Conservation (phyloP, 257 asterid genomes). For the Jacaranda copaia region DNA sequence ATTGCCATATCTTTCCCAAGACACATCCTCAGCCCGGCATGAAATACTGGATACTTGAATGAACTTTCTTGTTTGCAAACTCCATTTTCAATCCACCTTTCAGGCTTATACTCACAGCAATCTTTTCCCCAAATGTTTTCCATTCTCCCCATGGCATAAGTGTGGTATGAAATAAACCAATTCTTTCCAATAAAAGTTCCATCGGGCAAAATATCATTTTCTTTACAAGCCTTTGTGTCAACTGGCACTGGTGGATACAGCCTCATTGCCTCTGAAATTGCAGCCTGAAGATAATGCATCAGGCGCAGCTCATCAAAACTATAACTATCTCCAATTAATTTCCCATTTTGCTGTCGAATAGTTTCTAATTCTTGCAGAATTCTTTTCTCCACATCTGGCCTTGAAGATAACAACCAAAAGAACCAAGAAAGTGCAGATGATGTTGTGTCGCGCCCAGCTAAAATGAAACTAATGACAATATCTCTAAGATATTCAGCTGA, state of each 20-base stretch:
- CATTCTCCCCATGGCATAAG: conserved; percentile 93
- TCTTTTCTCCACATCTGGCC: conserved; percentile 51
- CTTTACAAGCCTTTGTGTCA: conserved; percentile 62
- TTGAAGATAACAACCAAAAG: conserved; percentile 74
- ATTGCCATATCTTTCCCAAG: conserved; percentile 94
- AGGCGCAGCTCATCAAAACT: conserved; percentile 71
- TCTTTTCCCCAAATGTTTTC: conserved; percentile 81
- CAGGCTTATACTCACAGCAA: conserved; percentile 79
- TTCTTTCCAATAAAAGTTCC: conserved; percentile 74
- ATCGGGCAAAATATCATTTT: conserved; percentile 74
- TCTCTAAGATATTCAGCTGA: conserved; percentile 75
- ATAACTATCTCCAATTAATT: conserved; percentile 48
- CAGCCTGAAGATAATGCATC: conserved; percentile 91
- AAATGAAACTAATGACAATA: conserved; percentile 78
- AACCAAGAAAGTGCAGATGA: conserved; percentile 91
- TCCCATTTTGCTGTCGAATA: conserved; percentile 38
- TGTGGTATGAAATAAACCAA: conserved; percentile 68
- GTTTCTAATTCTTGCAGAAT: conserved; percentile 58
- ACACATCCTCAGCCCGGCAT: conserved; percentile 91
- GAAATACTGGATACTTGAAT: conserved; percentile 76
- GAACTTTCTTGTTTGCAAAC: conserved; percentile 65
- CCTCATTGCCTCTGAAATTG: conserved; percentile 87
- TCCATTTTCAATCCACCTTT: conserved; percentile 91
- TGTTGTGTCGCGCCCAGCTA: conserved; percentile 94
- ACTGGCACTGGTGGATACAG: conserved; percentile 88